These are phyloP conservation scores for Phytophthora agathidicida DNA, from an alignment of 352 stramenopile species.

Conservation along the genomic window DNA sequence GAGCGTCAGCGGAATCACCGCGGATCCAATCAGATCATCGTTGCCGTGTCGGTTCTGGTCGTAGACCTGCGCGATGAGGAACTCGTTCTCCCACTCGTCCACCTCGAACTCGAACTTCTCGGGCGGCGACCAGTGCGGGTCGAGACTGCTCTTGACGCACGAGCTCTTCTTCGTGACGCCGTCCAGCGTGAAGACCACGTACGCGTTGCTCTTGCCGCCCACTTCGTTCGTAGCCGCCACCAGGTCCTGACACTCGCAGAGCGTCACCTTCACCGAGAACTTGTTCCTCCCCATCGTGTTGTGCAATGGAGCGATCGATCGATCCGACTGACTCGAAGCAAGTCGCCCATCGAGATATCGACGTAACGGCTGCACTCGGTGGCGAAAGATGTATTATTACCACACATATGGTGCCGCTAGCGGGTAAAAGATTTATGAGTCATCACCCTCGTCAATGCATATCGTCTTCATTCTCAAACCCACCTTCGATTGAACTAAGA, in stretches of 20 bases:
- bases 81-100: slow-evolving; percentile 66
- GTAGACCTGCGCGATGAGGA: slow-evolving; percentile 71
- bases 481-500: not conserved
- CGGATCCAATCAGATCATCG: slow-evolving; percentile 77
- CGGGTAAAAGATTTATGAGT: slow-evolving; percentile 11
- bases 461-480: not conserved
- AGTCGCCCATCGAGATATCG: slow-evolving; percentile 17
- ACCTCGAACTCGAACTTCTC: slow-evolving; percentile 81
- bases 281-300: slow-evolving; percentile 28
- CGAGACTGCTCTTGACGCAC: slow-evolving; percentile 61
- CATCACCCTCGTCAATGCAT: slow-evolving; percentile 3
- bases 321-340: slow-evolving; percentile 10
- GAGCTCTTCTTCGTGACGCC: slow-evolving; percentile 63
- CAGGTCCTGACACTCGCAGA: slow-evolving; percentile 70
- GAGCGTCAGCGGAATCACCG: slow-evolving; percentile 68
- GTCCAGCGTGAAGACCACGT: slow-evolving; percentile 69
- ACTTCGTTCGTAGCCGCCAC: slow-evolving; percentile 51
- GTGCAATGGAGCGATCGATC: slow-evolving; percentile 5
- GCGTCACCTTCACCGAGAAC: slow-evolving; percentile 56
- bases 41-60: slow-evolving; percentile 55
- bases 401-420: slow-evolving; percentile 3
- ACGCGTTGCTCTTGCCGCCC: slow-evolving; percentile 75
- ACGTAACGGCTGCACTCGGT: slow-evolving; percentile 20
- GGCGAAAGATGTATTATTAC: not conserved
- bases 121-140: slow-evolving; percentile 68